Percentiles rank a stretch among this genome's conserved stretches.
Conservation (phyloP, 805 yeast species). For the Kazachstania viticola region DNA sequence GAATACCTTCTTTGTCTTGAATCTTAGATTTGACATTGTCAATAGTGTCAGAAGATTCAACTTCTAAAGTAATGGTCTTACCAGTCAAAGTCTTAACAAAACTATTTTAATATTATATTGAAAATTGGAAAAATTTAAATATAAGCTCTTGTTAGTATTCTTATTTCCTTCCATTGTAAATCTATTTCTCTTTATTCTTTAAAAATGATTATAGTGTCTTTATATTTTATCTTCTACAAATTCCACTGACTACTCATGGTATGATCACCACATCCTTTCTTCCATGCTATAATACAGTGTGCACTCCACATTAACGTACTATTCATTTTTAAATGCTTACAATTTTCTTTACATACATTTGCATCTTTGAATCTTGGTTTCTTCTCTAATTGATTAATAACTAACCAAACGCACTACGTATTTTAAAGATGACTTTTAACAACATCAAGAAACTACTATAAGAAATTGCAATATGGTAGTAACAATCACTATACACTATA, state of each 20-base stretch:
- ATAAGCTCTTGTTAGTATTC: constrained; percentile 1
- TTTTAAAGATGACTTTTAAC: too few relatives aligned
- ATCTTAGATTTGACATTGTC: constrained; percentile 92
- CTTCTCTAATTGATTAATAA: constrained; percentile 3
- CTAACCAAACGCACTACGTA: too few relatives aligned
- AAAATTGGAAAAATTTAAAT: not conserved
- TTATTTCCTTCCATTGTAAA: not conserved
- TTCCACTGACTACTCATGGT: too few relatives aligned
- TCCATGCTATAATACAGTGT: too few relatives aligned
- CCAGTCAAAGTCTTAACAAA: constrained; percentile 97
- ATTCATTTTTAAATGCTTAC: too few relatives aligned
- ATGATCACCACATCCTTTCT: not conserved
- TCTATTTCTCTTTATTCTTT: not conserved
- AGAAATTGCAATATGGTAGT: too few relatives aligned
- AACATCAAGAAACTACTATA: too few relatives aligned
- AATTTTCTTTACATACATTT: constrained; percentile 39
- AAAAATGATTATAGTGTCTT: not conserved
- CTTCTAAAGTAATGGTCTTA: constrained; percentile 94
- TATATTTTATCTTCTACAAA: too few relatives aligned
- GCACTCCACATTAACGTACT: not conserved
- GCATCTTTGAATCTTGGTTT: constrained; percentile 32
- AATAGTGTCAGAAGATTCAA: constrained; percentile 93
- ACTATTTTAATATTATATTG: constrained; percentile 32
- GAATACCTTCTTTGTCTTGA: constrained; percentile 61
- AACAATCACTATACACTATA: too few relatives aligned